These are phyloP conservation scores for Dactylellina leptospora DNA, from an alignment of 2,329 filamentous ascomycete genomes.

Conservation along the genomic window DNA sequence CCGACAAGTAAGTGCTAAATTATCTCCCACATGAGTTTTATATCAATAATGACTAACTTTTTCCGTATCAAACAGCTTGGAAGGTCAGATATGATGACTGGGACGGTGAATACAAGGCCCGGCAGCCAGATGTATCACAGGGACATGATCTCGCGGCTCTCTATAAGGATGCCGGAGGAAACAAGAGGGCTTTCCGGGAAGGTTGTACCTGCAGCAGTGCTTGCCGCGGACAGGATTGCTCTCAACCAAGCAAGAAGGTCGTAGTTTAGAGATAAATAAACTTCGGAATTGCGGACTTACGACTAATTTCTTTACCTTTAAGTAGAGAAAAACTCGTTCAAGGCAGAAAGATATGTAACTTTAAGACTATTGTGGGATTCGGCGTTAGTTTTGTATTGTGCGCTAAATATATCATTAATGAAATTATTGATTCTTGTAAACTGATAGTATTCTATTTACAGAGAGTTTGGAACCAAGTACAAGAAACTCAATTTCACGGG, in stretches of 20 bases:
- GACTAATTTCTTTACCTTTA: no score
- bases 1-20: slow-evolving; percentile 59
- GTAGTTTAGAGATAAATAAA: neutral
- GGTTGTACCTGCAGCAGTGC: neutral
- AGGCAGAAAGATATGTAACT: no score
- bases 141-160: slow-evolving; percentile 5
- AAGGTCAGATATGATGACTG: slow-evolving; percentile 45
- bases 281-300: no score
- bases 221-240: slow-evolving; percentile 4
- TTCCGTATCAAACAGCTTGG: slow-evolving; percentile 33
- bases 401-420: no score
- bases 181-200: neutral
- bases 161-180: slow-evolving; percentile 3
- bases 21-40: neutral
- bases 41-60: neutral
- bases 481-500: no score
- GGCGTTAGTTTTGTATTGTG: no score
- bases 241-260: slow-evolving; percentile 3
- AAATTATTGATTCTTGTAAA: no score
- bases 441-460: no score
- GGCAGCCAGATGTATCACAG: neutral
- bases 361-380: no score
- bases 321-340: no score
- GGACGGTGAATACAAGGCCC: neutral
- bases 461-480: no score